Conservation (phyloP, 2,329 filamentous ascomycete genomes). For the Phoma sp. region DNA sequence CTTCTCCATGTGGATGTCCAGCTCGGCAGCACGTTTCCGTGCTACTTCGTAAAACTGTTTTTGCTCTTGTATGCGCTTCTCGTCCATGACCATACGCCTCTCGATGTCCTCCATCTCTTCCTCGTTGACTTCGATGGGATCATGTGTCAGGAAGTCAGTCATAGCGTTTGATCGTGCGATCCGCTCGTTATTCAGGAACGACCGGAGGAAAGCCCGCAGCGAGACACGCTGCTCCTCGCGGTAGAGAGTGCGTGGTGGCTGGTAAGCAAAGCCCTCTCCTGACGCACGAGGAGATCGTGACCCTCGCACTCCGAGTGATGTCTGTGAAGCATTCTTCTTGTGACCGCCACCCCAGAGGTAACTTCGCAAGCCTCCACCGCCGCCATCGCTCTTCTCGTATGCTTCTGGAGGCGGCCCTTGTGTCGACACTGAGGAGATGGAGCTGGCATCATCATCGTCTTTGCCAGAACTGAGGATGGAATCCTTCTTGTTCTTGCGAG, state of each 20-base stretch:
- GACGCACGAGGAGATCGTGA: conserved; percentile 44
- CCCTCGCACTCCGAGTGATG: conserved; percentile 42
- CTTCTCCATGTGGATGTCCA: conserved; percentile 97
- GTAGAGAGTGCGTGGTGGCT: conserved; percentile 68
- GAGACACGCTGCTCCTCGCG: conserved; percentile 92
- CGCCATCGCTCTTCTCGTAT: conserved; percentile 43
- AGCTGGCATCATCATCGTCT: conserved; percentile 75
- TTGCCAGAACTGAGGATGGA: conserved; percentile 66
- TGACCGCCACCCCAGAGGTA: conserved; percentile 53
- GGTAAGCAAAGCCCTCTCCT: conserved; percentile 39
- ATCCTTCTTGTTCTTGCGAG: conserved; percentile 88
- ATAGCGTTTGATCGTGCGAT: conserved; percentile 85
- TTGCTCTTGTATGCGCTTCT: conserved; percentile 89
- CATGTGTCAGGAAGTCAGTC: conserved; percentile 77
- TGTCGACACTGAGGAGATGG: conserved; percentile 81
- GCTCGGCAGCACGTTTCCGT: conserved; percentile 83
- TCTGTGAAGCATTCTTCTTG: conserved; percentile 52
- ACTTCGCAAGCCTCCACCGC: conserved; percentile 53
- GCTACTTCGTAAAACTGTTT: conserved; percentile 96
- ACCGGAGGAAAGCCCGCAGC: conserved; percentile 87
- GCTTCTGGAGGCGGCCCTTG: conserved; percentile 58
- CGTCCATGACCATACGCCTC: conserved; percentile 81
- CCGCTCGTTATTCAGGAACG: conserved; percentile 81
- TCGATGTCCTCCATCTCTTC: conserved; percentile 85
- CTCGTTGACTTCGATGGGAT: conserved; percentile 77